A percentile compares a stretch with the other conserved stretches of the same genome.
These are phyloP conservation scores for Leishmania aethiopica DNA, from an alignment of 208 protist species.

Conservation along the genomic window DNA sequence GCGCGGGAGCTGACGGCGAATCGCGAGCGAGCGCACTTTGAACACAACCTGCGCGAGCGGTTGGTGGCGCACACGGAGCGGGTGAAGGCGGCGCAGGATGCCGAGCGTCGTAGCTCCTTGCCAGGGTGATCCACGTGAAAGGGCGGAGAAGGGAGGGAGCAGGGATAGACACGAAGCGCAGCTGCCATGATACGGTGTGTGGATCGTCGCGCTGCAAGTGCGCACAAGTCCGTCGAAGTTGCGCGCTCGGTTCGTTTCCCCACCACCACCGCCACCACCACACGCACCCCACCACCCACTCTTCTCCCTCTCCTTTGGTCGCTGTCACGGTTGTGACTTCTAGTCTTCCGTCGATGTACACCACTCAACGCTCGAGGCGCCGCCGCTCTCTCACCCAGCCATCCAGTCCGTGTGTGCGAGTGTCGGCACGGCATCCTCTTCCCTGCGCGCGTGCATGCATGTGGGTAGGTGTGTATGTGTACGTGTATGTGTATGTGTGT, in stretches of 20 bases:
- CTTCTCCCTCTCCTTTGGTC: background rate
- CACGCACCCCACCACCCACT: background rate
- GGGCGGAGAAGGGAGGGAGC: background rate
- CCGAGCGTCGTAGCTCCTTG: slow-evolving; percentile 36
- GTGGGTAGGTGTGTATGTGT: background rate
- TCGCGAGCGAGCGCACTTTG: slow-evolving; percentile 29
- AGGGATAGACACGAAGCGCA: background rate
- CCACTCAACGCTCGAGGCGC: background rate
- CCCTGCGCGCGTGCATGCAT: background rate
- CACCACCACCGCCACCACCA: background rate
- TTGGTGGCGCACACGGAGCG: slow-evolving; percentile 40
- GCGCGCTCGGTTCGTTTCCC: background rate
- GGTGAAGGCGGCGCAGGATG: slow-evolving; percentile 41
- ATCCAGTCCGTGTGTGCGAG: background rate
- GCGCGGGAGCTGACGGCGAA: slow-evolving; percentile 9
- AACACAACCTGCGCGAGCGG: slow-evolving; percentile 33
- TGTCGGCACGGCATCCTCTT: background rate
- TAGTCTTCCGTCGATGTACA: background rate
- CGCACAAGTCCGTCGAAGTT: background rate
- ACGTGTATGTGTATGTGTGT: background rate
- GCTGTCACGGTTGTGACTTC: background rate
- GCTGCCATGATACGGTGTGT: background rate
- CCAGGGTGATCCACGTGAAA: background rate
- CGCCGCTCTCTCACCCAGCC: background rate
- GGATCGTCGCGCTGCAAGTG: background rate